phyloP scores from a whole-genome alignment of 768 basidiomycete genomes.

The Rickenella mellea region DNA sequence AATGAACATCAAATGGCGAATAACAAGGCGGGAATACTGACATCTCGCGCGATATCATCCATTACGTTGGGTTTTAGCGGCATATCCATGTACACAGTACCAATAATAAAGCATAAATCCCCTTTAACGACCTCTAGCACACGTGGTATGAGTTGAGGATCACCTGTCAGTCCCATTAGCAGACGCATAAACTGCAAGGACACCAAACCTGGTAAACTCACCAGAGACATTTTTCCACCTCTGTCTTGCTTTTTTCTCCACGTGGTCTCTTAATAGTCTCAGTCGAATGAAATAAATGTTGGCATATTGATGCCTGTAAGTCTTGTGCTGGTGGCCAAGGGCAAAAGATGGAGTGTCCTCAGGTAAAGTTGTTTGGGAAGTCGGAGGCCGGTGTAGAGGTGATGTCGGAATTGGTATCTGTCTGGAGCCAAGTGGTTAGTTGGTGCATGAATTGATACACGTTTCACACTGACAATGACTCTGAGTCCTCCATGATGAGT shows the following conservation, averaged over 20 bases:
- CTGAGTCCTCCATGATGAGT: no score
- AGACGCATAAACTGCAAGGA: background rate
- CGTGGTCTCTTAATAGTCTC: conserved; percentile 34
- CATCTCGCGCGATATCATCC: conserved; percentile 88
- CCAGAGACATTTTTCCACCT: conserved; percentile 42
- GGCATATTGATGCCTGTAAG: conserved; percentile 62
- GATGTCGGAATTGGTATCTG: conserved; percentile 11
- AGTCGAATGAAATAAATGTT: conserved; percentile 64
- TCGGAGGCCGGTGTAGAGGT: conserved; percentile 19
- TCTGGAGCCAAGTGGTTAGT: no score
- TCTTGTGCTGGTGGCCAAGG: conserved; percentile 33
- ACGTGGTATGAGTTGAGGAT: conserved; percentile 62
- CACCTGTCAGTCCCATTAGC: conserved; percentile 30
- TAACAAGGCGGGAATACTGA: conserved; percentile 27
- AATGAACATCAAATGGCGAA: conserved; percentile 1
- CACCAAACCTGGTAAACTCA: conserved; percentile 9
- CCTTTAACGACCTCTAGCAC: conserved; percentile 84
- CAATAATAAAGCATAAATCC: conserved; percentile 81
- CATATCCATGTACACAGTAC: conserved; percentile 99
- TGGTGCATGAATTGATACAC: no score
- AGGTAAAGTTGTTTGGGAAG: conserved; percentile 15
- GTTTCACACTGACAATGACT: no score
- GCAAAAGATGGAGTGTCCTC: conserved; percentile 28
- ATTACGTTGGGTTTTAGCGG: conserved; percentile 97
- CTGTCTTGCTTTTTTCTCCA: conserved; percentile 37